Evolutionary conservation across 768 basidiomycete species (phyloP), one percentile per base, ranked within the genome.

Genomic region (Thelephora ganbajun): DNA sequence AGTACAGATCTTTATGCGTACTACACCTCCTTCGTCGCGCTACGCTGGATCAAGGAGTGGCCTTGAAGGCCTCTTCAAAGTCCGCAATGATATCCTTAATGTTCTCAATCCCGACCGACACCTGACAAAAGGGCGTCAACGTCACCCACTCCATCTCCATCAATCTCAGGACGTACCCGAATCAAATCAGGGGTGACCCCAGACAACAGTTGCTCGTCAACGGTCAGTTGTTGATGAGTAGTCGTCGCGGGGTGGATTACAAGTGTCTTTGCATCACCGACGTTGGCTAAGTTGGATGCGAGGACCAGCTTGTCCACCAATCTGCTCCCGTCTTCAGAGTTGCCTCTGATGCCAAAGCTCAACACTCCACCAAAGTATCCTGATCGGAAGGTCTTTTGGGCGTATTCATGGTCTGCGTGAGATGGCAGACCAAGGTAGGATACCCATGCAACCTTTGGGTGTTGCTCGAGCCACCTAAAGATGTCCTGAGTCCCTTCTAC

Each of bases 101-200:
- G 37, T 62, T 61, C 48, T 68, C 67, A 44, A 67, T 66, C 7
- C 67, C 67, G n/a, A 67, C 67, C 2, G 67, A 67, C 3, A 68
- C 66, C 67, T 66, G 50, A 22, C 35, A 35, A 45, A 46, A 12
- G 26, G 30, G 9, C 26, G 19, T 43, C 6, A 50, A n/a, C 35
- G 35, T n/a, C n/a, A 12, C 6, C 13, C 11, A 19, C 30, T 7
- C 22, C 13, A 23, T 13, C 30, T 22, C 9, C 3, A 16, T 7
- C 33, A 39, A 50, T 30, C 34, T 37, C 3, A 50, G 49, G 13
- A 61, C 71, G 20, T 51, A 82, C 83, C 37, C 85, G 71, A 50
- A 89, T 83, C 44, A 86, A 66, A 60, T 88, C 85, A 0, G 78
- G 74, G 1, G 80, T 79, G 9, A 87, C 83, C 6, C 86, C 86